Conservation (phyloP, 2,329 filamentous ascomycete species). For the Talaromyces amestolkiae region DNA sequence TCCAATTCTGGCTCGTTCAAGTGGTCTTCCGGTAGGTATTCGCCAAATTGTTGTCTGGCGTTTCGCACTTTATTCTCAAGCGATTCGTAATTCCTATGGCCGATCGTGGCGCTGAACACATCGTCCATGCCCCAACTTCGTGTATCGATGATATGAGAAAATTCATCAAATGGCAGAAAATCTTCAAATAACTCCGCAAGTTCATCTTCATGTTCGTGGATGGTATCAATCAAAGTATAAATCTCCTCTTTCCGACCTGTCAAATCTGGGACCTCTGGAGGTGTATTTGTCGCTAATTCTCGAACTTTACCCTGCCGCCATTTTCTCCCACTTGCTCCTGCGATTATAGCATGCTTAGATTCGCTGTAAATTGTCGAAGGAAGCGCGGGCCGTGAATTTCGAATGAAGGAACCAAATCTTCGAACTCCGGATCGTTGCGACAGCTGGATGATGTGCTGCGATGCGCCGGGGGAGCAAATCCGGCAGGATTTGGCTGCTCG, state of each 20-base stretch:
- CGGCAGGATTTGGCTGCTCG: constrained; percentile 31
- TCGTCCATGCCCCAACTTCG: constrained; percentile 30
- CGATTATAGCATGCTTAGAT: background rate
- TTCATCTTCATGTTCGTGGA: constrained; percentile 36
- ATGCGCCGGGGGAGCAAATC: constrained; percentile 29
- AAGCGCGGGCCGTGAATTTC: constrained; percentile 13
- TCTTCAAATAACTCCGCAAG: constrained; percentile 37
- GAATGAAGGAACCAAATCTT: constrained; percentile 17
- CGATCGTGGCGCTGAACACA: constrained; percentile 30
- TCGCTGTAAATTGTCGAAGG: background rate
- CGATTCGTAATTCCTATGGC: constrained; percentile 32
- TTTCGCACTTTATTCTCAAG: constrained; percentile 56
- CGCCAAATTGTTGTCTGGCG: constrained; percentile 72
- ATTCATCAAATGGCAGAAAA: constrained; percentile 30
- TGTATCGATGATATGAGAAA: constrained; percentile 25
- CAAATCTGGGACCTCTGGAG: constrained; percentile 21
- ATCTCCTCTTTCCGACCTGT: constrained; percentile 31
- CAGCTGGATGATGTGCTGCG: constrained; percentile 20
- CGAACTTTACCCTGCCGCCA: constrained; percentile 1
- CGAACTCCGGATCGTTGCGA: constrained; percentile 21
- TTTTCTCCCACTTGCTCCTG: background rate
- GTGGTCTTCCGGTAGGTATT: constrained; percentile 70
- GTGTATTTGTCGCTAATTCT: constrained; percentile 23
- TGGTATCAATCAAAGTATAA: constrained; percentile 38
- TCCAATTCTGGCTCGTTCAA: constrained; percentile 68